phyloP scores from a whole-genome alignment of 441 rosid genomes.

The Gossypium trilobum region DNA sequence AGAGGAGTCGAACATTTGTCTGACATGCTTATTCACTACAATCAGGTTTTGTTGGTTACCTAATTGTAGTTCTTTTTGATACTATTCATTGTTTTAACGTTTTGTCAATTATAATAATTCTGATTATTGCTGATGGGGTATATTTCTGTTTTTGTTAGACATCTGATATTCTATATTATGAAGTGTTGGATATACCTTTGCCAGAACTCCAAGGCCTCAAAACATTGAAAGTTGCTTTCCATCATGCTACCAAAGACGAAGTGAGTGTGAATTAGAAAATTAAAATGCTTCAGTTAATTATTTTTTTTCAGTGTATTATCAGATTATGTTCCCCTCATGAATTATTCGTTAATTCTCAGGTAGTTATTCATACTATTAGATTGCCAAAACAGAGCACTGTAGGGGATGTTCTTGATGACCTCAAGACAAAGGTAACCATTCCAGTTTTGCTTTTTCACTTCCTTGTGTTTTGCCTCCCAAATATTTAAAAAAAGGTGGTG shows the following conservation, averaged over 20 bases:
- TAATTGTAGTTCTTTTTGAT: constrained; percentile 12
- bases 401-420: constrained; percentile 63
- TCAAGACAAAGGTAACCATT: constrained; percentile 45
- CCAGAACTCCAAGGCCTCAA: constrained; percentile 69
- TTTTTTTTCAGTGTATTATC: constrained; percentile 13
- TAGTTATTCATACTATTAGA: constrained; percentile 54
- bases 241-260: constrained; percentile 66
- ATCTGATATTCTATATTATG: constrained; percentile 63
- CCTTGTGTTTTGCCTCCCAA: background rate
- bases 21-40: constrained; percentile 67
- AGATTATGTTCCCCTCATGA: constrained; percentile 16
- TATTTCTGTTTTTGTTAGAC: constrained; percentile 31
- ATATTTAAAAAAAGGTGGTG: background rate
- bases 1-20: constrained; percentile 55
- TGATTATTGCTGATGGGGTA: constrained; percentile 11
- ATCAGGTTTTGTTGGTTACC: constrained; percentile 41
- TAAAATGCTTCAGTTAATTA: constrained; percentile 1
- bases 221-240: constrained; percentile 63
- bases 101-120: background rate
- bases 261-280: constrained; percentile 30
- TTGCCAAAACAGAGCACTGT: constrained; percentile 67
- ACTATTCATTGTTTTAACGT: background rate
- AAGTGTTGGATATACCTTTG: constrained; percentile 67
- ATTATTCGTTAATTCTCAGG: constrained; percentile 30
- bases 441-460: constrained; percentile 11